These are phyloP conservation scores for Cytospora mali DNA, from an alignment of 2,329 filamentous ascomycete species.

Conservation along the genomic window DNA sequence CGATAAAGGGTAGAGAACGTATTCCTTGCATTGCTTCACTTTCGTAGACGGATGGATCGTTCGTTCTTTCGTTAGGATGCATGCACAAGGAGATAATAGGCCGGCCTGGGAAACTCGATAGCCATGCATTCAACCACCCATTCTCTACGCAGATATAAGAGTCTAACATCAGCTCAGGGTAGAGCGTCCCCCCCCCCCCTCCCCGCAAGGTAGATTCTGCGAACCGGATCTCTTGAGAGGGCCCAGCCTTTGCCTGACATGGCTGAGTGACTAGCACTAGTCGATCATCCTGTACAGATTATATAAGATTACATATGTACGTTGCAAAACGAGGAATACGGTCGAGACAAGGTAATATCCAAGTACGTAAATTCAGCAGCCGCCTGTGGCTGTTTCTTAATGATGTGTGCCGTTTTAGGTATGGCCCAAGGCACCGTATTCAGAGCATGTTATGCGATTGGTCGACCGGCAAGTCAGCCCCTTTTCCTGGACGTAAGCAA, in stretches of 20 bases:
- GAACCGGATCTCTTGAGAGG: background rate
- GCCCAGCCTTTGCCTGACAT: background rate
- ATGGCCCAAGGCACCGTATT: constrained; percentile 11
- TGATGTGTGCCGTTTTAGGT: background rate
- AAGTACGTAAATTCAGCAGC: background rate
- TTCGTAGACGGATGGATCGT: no score
- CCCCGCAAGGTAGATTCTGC: background rate
- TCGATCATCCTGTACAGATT: background rate
- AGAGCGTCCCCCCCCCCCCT: no score
- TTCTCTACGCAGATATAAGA: no score
- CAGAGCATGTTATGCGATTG: constrained; percentile 15
- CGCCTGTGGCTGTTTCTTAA: background rate
- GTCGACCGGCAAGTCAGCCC: background rate
- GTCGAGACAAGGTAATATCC: background rate
- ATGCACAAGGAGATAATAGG: no score
- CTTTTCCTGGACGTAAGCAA: background rate
- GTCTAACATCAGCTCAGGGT: no score
- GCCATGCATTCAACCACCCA: no score
- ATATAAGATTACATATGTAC: background rate
- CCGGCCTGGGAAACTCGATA: no score
- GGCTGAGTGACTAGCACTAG: background rate
- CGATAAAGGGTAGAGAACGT: no score
- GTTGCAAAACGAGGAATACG: background rate
- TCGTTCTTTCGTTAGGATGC: no score
- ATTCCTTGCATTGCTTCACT: no score